These are phyloP conservation scores for Eucalyptus albens DNA, from an alignment of 345 rosid genomes.

Conservation along the genomic window DNA sequence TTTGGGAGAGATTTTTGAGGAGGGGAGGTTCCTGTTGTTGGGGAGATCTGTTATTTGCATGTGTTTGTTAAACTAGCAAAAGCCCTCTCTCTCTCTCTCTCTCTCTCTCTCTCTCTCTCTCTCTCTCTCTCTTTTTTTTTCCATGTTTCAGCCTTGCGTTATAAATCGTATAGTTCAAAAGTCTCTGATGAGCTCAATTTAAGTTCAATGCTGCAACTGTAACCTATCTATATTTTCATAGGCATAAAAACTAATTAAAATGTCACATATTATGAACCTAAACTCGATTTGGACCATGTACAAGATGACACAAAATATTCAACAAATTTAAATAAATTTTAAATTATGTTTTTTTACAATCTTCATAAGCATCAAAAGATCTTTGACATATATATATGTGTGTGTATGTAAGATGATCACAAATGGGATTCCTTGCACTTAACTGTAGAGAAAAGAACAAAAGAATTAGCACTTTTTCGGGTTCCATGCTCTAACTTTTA, in stretches of 20 bases:
- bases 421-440: not conserved
- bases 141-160: not conserved
- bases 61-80: not conserved
- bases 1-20: slow-evolving; percentile 25
- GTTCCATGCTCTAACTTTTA: not conserved
- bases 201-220: not conserved
- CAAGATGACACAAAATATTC: not conserved
- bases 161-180: not conserved
- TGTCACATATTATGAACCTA: not conserved
- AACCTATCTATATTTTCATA: not conserved
- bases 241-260: not conserved
- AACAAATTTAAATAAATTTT: not conserved
- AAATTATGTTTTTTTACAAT: not conserved
- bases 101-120: not conserved
- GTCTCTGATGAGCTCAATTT: not conserved
- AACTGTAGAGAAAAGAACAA: not conserved
- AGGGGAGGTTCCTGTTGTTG: not conserved
- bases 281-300: not conserved
- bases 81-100: not conserved
- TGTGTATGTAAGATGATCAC: not conserved
- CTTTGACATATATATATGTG: not conserved
- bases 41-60: not conserved
- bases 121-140: too few relatives aligned
- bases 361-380: not conserved
- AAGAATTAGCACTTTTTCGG: not conserved